Evolutionary conservation across 1,284 basidiomycete species (phyloP).

Genomic region (Agroathelia rolfsii): DNA sequence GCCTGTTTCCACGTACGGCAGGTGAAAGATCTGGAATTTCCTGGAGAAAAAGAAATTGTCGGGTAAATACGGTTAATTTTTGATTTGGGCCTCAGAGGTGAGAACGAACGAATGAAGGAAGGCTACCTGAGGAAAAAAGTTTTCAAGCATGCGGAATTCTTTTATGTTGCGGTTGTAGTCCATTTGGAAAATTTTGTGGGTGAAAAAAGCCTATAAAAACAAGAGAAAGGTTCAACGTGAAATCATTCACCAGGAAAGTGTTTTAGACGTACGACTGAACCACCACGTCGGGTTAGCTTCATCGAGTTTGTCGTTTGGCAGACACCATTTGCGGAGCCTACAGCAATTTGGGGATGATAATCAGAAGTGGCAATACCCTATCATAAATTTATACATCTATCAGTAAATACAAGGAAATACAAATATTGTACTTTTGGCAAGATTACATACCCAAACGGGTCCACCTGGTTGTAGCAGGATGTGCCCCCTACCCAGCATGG

Average conservation of each 20-base stretch:
- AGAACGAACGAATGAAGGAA: too few relatives aligned
- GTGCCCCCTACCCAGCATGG: constrained; percentile 67
- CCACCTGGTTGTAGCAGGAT: constrained; percentile 62
- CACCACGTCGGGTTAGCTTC: constrained; percentile 56
- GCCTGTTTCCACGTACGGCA: constrained; percentile 24
- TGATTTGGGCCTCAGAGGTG: too few relatives aligned
- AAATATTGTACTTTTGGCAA: background rate
- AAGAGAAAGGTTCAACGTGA: constrained; percentile 3
- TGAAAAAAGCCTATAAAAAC: constrained; percentile 60
- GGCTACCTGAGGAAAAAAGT: constrained; percentile 73
- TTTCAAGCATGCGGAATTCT: constrained; percentile 78
- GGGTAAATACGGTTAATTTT: too few relatives aligned
- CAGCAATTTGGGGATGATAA: constrained; percentile 77
- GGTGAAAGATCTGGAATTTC: constrained; percentile 49
- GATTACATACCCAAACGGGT: constrained; percentile 62
- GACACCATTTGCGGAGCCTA: constrained; percentile 75
- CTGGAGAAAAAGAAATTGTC: constrained; percentile 26
- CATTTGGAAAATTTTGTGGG: constrained; percentile 75
- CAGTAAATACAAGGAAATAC: background rate
- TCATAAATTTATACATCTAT: background rate
- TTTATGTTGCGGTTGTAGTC: constrained; percentile 70
- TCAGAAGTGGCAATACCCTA: constrained; percentile 72
- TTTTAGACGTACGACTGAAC: constrained; percentile 45
- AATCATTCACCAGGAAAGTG: background rate
- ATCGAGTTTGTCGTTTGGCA: constrained; percentile 65